Conservation (phyloP, 805 yeast species). For the Myxozyma lipomycoides region DNA sequence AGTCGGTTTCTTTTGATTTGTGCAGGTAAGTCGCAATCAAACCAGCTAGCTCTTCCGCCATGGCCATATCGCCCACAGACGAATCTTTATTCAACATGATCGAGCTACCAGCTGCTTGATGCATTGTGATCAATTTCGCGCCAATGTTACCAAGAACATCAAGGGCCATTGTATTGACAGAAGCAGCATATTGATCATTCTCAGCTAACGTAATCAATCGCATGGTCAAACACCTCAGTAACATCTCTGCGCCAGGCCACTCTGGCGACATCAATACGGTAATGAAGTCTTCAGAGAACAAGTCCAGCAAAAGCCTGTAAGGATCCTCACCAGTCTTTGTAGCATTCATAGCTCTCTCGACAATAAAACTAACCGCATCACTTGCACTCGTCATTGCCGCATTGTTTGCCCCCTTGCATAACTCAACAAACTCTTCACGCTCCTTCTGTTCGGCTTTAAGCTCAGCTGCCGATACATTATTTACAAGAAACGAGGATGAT, state of each 20-base stretch:
- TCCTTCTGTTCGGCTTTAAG: conserved; percentile 7
- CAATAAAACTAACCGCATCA: conserved; percentile 27
- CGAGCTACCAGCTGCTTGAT: not conserved
- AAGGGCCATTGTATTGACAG: conserved; percentile 49
- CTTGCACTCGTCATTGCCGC: conserved; percentile 24
- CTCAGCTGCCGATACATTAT: conserved; percentile 11
- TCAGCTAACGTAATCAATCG: conserved; percentile 30
- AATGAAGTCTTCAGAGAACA: conserved; percentile 55
- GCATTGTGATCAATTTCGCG: conserved; percentile 39
- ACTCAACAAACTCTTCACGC: conserved; percentile 9
- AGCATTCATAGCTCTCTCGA: conserved; percentile 29
- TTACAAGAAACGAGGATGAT: not conserved
- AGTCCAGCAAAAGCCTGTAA: conserved; percentile 42
- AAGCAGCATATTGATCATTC: conserved; percentile 40
- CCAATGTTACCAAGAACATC: conserved; percentile 65
- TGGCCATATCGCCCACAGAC: conserved; percentile 6
- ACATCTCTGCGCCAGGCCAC: conserved; percentile 56
- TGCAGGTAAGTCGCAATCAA: conserved; percentile 25
- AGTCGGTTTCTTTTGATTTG: conserved; percentile 9
- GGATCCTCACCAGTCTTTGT: conserved; percentile 26
- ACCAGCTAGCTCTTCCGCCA: not conserved
- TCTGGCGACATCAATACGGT: conserved; percentile 51
- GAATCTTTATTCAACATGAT: conserved; percentile 1
- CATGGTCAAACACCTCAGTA: conserved; percentile 37
- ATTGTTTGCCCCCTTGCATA: conserved; percentile 14